Percentiles rank a stretch among this genome's conserved stretches.
These are phyloP conservation scores for Rhododendron williamsianum DNA, from an alignment of 148 eudicot genomes.

Conservation along the genomic window DNA sequence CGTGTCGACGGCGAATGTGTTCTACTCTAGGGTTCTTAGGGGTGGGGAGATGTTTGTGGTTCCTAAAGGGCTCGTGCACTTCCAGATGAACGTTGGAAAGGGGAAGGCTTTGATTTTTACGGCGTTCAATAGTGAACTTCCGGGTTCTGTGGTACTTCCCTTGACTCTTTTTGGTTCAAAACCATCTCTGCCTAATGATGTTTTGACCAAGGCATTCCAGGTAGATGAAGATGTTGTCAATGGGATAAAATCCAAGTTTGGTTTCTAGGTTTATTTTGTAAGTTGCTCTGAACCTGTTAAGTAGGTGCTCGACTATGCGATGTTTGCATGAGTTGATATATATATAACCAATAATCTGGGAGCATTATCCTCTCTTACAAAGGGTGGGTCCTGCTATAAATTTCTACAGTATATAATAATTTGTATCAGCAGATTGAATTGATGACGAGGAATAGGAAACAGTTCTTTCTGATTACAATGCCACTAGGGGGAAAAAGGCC, in stretches of 20 bases:
- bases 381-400: not conserved
- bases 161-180: conserved; percentile 26
- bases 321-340: no score
- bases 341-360: not conserved
- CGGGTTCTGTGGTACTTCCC: conserved; percentile 24
- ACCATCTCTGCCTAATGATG: conserved; percentile 30
- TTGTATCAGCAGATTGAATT: not conserved
- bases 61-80: conserved; percentile 42
- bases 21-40: conserved; percentile 21
- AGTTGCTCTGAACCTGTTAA: not conserved
- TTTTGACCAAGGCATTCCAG: conserved; percentile 33
- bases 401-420: not conserved
- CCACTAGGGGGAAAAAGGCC: no score
- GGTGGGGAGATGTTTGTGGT: conserved; percentile 43
- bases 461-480: not conserved
- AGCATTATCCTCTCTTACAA: not conserved
- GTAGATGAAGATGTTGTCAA: conserved; percentile 20
- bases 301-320: not conserved
- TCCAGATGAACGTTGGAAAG: conserved; percentile 36
- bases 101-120: conserved; percentile 26
- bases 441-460: not conserved
- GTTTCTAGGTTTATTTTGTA: not conserved
- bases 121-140: conserved; percentile 48
- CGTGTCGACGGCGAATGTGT: conserved; percentile 32
- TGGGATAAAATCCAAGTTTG: conserved; percentile 28